phyloP scores from a whole-genome alignment of 2,329 filamentous ascomycete genomes.

The Pseudopyricularia javanii region DNA sequence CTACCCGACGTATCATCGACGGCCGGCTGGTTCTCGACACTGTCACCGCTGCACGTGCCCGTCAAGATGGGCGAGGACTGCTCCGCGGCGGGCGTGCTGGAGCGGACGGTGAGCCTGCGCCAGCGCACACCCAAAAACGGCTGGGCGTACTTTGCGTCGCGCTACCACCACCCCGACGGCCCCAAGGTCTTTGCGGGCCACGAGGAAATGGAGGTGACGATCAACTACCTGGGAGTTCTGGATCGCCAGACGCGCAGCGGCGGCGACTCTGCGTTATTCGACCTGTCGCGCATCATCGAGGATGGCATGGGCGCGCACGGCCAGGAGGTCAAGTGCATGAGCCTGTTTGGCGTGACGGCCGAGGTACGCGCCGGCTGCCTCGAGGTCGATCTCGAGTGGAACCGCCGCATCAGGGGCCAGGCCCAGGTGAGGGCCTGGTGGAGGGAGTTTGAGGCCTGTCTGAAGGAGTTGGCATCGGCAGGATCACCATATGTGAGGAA shows the following conservation, averaged over 20 bases:
- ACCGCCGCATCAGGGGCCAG: neutral
- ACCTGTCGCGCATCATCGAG: neutral
- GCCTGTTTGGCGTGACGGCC: neutral
- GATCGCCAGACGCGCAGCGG: neutral
- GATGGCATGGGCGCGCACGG: neutral
- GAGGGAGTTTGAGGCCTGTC: neutral
- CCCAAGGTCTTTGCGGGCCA: neutral
- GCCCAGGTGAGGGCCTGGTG: neutral
- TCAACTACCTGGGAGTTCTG: neutral
- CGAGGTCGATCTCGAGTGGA: neutral
- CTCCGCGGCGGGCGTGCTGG: neutral
- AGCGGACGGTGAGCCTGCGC: neutral
- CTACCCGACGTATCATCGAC: constrained; percentile 40
- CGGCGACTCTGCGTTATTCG: neutral
- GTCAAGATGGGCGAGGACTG: neutral
- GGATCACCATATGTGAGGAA: neutral
- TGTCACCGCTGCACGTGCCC: constrained; percentile 32
- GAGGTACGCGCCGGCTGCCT: neutral
- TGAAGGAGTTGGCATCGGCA: neutral
- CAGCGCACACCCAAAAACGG: neutral
- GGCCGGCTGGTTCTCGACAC: constrained; percentile 47
- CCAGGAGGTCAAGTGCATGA: neutral
- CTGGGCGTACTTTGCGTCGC: neutral
- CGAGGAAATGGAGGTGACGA: neutral
- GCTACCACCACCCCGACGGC: neutral